These are phyloP conservation scores for Saxispiralis lemnorum DNA, from an alignment of 495 filamentous ascomycete genomes.

Conservation along the genomic window DNA sequence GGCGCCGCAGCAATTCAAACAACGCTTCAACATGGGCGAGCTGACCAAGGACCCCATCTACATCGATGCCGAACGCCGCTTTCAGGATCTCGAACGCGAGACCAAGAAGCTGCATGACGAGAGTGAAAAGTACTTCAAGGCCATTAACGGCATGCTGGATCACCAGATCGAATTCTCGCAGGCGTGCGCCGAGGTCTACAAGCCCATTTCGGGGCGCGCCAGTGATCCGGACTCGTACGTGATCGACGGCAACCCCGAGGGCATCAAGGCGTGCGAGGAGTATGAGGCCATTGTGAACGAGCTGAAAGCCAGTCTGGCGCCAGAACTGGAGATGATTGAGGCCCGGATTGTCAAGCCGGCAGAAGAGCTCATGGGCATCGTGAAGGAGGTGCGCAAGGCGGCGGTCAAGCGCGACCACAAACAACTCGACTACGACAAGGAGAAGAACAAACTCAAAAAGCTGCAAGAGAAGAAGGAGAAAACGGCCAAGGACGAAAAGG, in stretches of 20 bases:
- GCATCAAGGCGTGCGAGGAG: conserved; percentile 88
- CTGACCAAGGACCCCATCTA: conserved; percentile 88
- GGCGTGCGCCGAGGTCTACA: conserved; percentile 89
- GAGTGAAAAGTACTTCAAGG: conserved; percentile 85
- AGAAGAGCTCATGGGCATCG: conserved; percentile 81
- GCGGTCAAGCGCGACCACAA: conserved; percentile 88
- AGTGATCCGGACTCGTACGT: conserved; percentile 78
- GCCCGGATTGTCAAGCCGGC: conserved; percentile 81
- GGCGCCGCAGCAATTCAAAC: conserved; percentile 83
- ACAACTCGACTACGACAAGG: conserved; percentile 88
- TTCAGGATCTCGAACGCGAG: conserved; percentile 81
- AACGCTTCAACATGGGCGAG: conserved; percentile 86
- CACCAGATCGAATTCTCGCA: conserved; percentile 98
- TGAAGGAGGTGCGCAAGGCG: conserved; percentile 84
- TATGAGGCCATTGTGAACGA: conserved; percentile 86
- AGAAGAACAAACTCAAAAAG: conserved; percentile 68
- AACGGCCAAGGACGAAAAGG: conserved; percentile 90
- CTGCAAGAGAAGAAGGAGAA: conserved; percentile 95
- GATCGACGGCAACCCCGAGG: conserved; percentile 75
- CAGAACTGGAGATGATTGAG: conserved; percentile 96
- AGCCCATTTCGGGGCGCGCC: conserved; percentile 87
- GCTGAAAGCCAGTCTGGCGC: conserved; percentile 67
- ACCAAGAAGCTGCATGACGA: conserved; percentile 94
- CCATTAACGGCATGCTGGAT: conserved; percentile 94
- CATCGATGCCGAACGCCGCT: conserved; percentile 81